Conservation (phyloP, 192 early-diverging fungal species). For the Cetraspora pellucida region DNA sequence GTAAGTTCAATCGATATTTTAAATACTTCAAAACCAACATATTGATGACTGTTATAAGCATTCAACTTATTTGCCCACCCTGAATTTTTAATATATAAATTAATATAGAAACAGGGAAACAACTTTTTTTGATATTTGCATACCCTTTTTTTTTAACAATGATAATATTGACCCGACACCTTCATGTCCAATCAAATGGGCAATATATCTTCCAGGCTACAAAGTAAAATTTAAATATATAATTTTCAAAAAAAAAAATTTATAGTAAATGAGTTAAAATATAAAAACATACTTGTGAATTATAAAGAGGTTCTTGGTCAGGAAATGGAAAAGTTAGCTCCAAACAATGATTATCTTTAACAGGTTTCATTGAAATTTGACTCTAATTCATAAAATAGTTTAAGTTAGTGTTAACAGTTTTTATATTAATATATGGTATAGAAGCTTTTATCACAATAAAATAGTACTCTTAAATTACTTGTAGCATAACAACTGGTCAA, state of each 20-base stretch:
- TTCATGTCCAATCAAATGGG: slow-evolving; percentile 93
- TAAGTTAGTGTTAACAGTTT: neutral
- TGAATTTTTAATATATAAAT: neutral
- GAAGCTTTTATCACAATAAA: too few relatives aligned
- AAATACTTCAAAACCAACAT: slow-evolving; percentile 80
- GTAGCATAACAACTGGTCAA: too few relatives aligned
- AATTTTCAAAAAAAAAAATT: neutral
- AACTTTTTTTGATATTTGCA: neutral
- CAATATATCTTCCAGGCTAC: slow-evolving; percentile 76
- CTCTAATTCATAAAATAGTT: slow-evolving; percentile 47
- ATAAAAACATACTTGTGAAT: slow-evolving; percentile 42
- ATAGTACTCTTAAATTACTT: too few relatives aligned
- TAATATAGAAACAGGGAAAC: neutral
- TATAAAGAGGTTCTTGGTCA: slow-evolving; percentile 64
- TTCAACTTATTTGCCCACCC: slow-evolving; percentile 84
- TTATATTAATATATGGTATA: too few relatives aligned
- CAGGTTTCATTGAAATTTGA: slow-evolving; percentile 69
- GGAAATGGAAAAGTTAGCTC: slow-evolving; percentile 87
- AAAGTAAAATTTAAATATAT: slow-evolving; percentile 25
- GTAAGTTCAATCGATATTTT: slow-evolving; percentile 84
- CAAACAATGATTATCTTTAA: slow-evolving; percentile 81
- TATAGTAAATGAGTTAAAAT: neutral
- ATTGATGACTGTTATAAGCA: slow-evolving; percentile 65
- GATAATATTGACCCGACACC: slow-evolving; percentile 85
- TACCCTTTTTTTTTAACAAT: slow-evolving; percentile 75